Base-by-base conservation (phyloP, 2,329 filamentous ascomycete species). In the Fusarium oxysporum region DNA sequence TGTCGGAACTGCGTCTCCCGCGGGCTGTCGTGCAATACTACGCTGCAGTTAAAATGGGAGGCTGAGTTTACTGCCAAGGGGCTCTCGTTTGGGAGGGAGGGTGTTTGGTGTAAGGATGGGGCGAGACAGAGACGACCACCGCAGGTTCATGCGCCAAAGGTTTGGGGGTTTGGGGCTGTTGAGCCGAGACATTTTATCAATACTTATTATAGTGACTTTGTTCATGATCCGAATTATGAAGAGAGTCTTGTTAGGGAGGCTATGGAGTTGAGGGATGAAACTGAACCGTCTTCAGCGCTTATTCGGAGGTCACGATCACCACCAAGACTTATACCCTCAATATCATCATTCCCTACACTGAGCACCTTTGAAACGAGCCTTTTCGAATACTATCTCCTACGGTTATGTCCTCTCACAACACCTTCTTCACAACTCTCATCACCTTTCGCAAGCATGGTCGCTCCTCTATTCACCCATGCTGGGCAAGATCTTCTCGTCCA, bases 31-130 rank as follows among this genome's bases (percentile, higher is more conserved):
- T 73, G 71, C 17, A 68, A 71, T 41, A 68, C 57, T 0, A 38
- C 59, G 13, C 13, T 73, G 13, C 71, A 74, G 41, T 33, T 76
- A 53, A 80, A 80, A 65, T 80, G 79, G 78, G 78, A 80, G 38
- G 53, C 74, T 1, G 79, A 80, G 59, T 80, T 78, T 43, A 63
- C 71, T 11, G 68, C 66, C 1, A 65, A 62, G 3, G 79, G 79
- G 0, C 48, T 76, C 6, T 79, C 79, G 12, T 80, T 80, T 70
- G 79, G 79, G 6, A 38, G 79, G 32, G 73, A 76, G 30, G 79
- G 79, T 6, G 76, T 79, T 17, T 80, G 78, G 79, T 63, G 71
- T 8, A 80, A 78, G 23, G 65, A 66, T 17, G 38, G 9, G 11
- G 37, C 60, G 1, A 57, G 45, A 13, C 58, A 62, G 2, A 51